These are phyloP conservation scores for Sicyos baderoa DNA, from an alignment of 306 rosid species.

Conservation along the genomic window DNA sequence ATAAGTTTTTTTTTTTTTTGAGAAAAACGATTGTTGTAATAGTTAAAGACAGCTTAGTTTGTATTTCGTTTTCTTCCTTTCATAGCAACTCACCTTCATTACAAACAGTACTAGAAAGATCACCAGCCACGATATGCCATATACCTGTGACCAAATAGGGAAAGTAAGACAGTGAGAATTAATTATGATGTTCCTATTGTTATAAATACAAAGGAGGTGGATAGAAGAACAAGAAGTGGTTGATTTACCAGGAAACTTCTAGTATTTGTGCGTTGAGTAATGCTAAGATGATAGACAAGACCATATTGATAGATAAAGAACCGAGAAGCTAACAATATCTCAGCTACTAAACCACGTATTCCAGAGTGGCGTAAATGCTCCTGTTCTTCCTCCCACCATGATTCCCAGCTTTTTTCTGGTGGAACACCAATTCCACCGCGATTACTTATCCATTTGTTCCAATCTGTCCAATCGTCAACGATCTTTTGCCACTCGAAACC, in stretches of 20 bases:
- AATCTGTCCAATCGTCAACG: conserved; percentile 97
- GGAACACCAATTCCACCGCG: conserved; percentile 92
- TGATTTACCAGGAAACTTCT: conserved; percentile 58
- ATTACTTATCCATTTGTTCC: conserved; percentile 97
- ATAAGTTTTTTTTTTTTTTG: no score
- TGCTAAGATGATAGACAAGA: conserved; percentile 76
- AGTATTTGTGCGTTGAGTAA: conserved; percentile 35
- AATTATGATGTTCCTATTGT: neutral
- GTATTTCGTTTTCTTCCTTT: neutral
- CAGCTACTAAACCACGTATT: conserved; percentile 66
- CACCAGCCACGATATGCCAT: conserved; percentile 95
- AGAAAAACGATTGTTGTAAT: neutral
- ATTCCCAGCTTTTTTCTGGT: conserved; percentile 94
- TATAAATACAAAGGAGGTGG: neutral
- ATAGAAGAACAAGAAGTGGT: conserved; percentile 4
- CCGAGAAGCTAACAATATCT: conserved; percentile 68
- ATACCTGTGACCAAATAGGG: conserved; percentile 47
- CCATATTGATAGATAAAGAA: conserved; percentile 96
- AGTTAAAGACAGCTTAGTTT: neutral
- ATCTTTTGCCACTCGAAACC: conserved; percentile 99
- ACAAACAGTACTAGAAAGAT: conserved; percentile 70
- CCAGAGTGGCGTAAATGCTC: conserved; percentile 91
- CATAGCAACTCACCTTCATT: conserved; percentile 63
- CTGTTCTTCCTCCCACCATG: conserved; percentile 99
- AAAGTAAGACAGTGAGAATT: conserved; percentile 12